phyloP scores from a whole-genome alignment of 768 basidiomycete species.

The Paxillus ammoniavirescens region DNA sequence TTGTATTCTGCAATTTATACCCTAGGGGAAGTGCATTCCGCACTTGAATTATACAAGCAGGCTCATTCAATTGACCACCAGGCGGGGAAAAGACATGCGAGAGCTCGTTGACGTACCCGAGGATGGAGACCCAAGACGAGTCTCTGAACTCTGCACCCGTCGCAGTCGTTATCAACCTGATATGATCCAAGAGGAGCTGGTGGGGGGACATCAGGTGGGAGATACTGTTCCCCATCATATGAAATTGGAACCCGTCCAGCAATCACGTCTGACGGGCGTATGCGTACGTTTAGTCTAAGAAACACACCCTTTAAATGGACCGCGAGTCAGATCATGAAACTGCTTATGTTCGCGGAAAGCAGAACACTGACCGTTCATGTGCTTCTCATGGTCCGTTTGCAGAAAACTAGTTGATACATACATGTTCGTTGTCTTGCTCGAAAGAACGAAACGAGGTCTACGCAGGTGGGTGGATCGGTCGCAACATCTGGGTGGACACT shows the following conservation, averaged over 20 bases:
- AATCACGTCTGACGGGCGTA: not conserved
- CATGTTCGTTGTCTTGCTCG: conserved; percentile 32
- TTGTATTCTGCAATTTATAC: conserved; percentile 6
- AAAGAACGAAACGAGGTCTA: conserved; percentile 11
- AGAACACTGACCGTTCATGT: conserved; percentile 26
- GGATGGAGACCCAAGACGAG: not conserved
- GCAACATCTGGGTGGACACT: no score
- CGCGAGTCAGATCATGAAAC: not conserved
- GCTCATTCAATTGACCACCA: conserved; percentile 8
- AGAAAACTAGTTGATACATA: no score
- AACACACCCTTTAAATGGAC: not conserved
- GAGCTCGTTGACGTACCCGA: conserved; percentile 1
- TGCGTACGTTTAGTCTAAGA: not conserved
- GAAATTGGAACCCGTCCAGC: conserved; percentile 1
- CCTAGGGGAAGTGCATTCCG: not conserved
- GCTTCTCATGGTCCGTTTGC: conserved; percentile 31
- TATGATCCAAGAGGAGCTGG: not conserved
- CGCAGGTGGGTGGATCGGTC: no score
- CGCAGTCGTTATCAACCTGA: not conserved
- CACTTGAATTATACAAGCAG: not conserved
- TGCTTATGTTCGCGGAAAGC: not conserved
- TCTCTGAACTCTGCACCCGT: not conserved
- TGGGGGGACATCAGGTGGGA: not conserved
- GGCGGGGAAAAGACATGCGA: not conserved
- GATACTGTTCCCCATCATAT: not conserved